Percentiles rank a stretch among this genome's conserved stretches.
Evolutionary conservation across 2,329 filamentous ascomycete species (phyloP).

Genomic region (Chlorencoelia australis): DNA sequence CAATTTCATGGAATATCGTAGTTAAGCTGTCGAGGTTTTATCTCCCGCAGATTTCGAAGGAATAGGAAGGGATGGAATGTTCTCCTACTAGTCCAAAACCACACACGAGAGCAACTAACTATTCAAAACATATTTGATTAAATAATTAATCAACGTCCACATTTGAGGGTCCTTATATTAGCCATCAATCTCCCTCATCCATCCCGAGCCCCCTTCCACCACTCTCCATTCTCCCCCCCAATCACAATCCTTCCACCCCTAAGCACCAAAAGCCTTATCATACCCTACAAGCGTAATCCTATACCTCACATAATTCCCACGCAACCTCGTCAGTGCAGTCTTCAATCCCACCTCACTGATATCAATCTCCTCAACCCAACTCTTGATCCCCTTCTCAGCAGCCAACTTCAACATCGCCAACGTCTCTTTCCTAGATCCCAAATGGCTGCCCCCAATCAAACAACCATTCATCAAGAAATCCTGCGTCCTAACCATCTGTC

Average conservation of each 20-base stretch:
- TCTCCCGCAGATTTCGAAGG: no score
- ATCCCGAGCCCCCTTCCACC: background rate
- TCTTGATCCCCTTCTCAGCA: conserved; percentile 57
- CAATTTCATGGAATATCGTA: no score
- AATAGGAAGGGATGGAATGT: no score
- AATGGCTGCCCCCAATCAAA: conserved; percentile 60
- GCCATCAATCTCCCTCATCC: no score
- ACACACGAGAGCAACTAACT: no score
- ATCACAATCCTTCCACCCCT: no score
- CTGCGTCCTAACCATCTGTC: conserved; percentile 62
- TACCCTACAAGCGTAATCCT: conserved; percentile 61
- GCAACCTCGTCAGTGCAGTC: conserved; percentile 58
- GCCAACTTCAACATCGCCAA: conserved; percentile 63
- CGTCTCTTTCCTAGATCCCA: conserved; percentile 61
- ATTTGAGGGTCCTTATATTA: no score
- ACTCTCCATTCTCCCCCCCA: conserved; percentile 28
- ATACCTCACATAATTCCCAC: conserved; percentile 63
- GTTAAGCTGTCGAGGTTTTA: no score
- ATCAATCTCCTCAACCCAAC: conserved; percentile 64
- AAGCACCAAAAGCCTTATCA: conserved; percentile 50
- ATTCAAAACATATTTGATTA: no score
- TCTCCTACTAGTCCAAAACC: no score
- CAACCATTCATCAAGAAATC: conserved; percentile 66
- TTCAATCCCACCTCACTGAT: conserved; percentile 61
- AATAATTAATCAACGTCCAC: no score